Percentiles rank a stretch among this genome's conserved stretches.
phyloP scores from a whole-genome alignment of 345 rosid species.

The Gossypium anomalum region DNA sequence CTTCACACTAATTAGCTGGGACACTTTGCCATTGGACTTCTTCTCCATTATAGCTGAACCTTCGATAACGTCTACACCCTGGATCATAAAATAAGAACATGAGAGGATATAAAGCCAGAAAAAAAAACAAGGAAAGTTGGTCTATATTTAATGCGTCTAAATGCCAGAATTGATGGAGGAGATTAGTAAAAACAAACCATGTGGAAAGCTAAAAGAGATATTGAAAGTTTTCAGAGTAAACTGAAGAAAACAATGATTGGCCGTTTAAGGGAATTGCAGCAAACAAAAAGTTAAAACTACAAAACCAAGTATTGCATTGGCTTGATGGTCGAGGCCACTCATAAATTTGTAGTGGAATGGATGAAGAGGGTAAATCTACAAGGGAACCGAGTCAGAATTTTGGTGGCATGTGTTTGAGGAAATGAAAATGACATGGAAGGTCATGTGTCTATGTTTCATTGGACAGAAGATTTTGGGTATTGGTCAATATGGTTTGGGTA shows the following conservation, averaged over 20 bases:
- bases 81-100: neutral
- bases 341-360: slow-evolving; percentile 4
- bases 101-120: neutral
- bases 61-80: slow-evolving; percentile 44
- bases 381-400: neutral
- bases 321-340: neutral
- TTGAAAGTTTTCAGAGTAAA: neutral
- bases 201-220: neutral
- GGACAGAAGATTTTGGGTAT: neutral
- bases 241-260: neutral
- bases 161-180: neutral
- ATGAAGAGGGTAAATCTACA: neutral
- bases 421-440: slow-evolving; percentile 9
- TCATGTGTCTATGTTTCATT: neutral
- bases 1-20: slow-evolving; percentile 43
- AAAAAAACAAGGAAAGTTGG: neutral
- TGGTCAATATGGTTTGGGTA: slow-evolving; percentile 30
- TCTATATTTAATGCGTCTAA: neutral
- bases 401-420: neutral
- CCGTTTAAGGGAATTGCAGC: neutral
- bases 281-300: neutral
- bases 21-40: slow-evolving; percentile 33
- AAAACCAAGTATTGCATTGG: neutral
- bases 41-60: slow-evolving; percentile 46
- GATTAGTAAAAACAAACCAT: slow-evolving; percentile 9